Evolutionary conservation across 2,329 filamentous ascomycete species (phyloP).

Genomic region (Elsinoe perseae): DNA sequence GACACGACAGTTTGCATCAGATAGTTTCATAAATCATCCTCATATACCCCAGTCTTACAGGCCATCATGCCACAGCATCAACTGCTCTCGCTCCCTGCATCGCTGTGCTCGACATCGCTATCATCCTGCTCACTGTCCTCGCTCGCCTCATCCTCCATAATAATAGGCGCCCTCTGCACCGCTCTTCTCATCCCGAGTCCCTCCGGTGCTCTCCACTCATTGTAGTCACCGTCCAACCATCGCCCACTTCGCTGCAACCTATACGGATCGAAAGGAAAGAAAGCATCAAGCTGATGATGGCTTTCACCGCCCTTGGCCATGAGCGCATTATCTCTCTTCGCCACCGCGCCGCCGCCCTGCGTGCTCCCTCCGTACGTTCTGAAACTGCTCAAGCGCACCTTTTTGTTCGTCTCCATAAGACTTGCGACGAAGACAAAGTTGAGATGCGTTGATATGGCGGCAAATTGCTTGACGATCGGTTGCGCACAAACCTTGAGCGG

Average conservation of each 20-base stretch:
- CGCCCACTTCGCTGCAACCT: conserved; percentile 76
- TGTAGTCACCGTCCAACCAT: conserved; percentile 81
- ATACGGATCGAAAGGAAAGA: conserved; percentile 97
- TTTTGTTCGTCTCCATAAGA: conserved; percentile 85
- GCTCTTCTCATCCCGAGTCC: conserved; percentile 42
- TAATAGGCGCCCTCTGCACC: conserved; percentile 39
- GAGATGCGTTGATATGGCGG: conserved; percentile 76
- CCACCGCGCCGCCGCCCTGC: conserved; percentile 25
- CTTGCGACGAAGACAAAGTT: conserved; percentile 84
- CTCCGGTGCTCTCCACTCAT: conserved; percentile 55
- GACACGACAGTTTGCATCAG: neutral
- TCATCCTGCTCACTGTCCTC: conserved; percentile 35
- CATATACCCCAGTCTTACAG: neutral
- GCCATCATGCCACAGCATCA: neutral
- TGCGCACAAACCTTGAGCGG: conserved; percentile 92
- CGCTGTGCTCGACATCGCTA: conserved; percentile 26
- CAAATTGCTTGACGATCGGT: conserved; percentile 84
- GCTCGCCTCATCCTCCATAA: conserved; percentile 24
- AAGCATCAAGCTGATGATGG: conserved; percentile 79
- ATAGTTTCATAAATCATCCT: conserved; percentile 12
- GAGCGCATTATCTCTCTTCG: conserved; percentile 49
- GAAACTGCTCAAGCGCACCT: conserved; percentile 60
- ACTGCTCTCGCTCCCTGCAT: conserved; percentile 20
- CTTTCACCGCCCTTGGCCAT: conserved; percentile 59
- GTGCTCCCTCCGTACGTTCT: conserved; percentile 37